Percentiles rank a stretch among this genome's conserved stretches.
These are phyloP conservation scores for Tetrahymena thermophila DNA, from an alignment of 73 alveolate genomes.

Conservation along the genomic window DNA sequence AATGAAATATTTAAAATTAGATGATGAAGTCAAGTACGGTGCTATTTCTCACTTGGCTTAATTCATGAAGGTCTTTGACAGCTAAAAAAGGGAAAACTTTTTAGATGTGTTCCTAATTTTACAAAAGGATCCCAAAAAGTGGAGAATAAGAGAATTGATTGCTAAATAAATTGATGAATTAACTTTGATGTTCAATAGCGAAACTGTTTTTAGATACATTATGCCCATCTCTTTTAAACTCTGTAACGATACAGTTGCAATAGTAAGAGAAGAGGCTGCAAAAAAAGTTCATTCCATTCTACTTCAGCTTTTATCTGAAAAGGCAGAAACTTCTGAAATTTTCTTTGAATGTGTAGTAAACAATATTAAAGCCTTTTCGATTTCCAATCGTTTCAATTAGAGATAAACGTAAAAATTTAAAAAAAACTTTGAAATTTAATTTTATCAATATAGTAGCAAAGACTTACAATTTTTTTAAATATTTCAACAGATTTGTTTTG, in stretches of 20 bases:
- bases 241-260: slow-evolving; percentile 39
- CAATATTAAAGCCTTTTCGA: slow-evolving; percentile 27
- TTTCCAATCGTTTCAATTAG: slow-evolving; percentile 20
- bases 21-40: slow-evolving; percentile 32
- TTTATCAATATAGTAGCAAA: no score
- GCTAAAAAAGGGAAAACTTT: slow-evolving; percentile 31
- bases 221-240: slow-evolving; percentile 38
- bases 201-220: slow-evolving; percentile 22
- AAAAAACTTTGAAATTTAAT: no score
- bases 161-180: slow-evolving; percentile 25
- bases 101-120: slow-evolving; percentile 26
- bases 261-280: slow-evolving; percentile 31
- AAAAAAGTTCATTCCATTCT: slow-evolving; percentile 22
- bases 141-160: slow-evolving; percentile 43
- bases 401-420: slow-evolving; percentile 15
- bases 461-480: not conserved
- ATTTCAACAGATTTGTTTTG: not conserved
- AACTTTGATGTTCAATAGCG: slow-evolving; percentile 7
- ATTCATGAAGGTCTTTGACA: slow-evolving; percentile 26
- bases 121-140: slow-evolving; percentile 32
- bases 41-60: slow-evolving; percentile 18
- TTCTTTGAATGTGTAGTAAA: not conserved
- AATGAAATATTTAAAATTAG: not conserved
- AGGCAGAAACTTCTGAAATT: slow-evolving; percentile 10
- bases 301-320: not conserved